Percentiles rank a stretch among this genome's conserved stretches.
Conservation (phyloP, 139 green algal genomes). For the Closterium sp. region DNA sequence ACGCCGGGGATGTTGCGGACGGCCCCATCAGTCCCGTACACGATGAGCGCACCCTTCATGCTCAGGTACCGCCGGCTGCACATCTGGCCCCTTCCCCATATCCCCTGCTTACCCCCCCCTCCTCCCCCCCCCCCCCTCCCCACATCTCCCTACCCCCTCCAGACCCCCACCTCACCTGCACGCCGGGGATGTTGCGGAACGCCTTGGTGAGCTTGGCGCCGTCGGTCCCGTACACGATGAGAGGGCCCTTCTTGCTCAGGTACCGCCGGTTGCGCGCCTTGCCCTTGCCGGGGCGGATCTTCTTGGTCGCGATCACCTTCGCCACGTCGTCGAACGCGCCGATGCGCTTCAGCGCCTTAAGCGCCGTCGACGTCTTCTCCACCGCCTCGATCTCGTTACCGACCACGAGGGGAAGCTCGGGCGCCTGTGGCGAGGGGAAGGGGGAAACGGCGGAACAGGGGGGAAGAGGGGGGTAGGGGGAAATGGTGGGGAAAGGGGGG, state of each 20-base stretch:
- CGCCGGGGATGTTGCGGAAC: conserved; percentile 89
- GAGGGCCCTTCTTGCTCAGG: conserved; percentile 84
- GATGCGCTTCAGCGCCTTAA: conserved; percentile 84
- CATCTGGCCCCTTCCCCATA: too few relatives aligned
- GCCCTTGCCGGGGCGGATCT: conserved; percentile 86
- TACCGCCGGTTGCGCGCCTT: conserved; percentile 99
- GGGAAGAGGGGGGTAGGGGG: too few relatives aligned
- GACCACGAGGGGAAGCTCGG: conserved; percentile 95
- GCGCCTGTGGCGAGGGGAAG: neutral
- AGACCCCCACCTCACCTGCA: conserved; percentile 67
- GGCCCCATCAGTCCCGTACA: conserved; percentile 77
- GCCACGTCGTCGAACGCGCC: conserved; percentile 83
- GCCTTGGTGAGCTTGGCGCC: conserved; percentile 72
- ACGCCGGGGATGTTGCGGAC: conserved; percentile 92
- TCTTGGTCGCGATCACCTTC: conserved; percentile 82
- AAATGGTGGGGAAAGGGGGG: too few relatives aligned
- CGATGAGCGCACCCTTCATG: conserved; percentile 89
- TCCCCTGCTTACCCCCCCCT: too few relatives aligned
- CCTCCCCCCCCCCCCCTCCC: conserved; percentile 4
- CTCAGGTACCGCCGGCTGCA: conserved; percentile 92
- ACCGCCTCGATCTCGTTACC: conserved; percentile 78
- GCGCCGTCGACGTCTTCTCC: conserved; percentile 88
- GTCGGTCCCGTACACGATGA: conserved; percentile 88
- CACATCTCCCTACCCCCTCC: too few relatives aligned
- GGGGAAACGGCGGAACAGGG: neutral